Base-by-base conservation (phyloP, 2,329 filamentous ascomycete genomes). In the Bipolaris cookei region DNA sequence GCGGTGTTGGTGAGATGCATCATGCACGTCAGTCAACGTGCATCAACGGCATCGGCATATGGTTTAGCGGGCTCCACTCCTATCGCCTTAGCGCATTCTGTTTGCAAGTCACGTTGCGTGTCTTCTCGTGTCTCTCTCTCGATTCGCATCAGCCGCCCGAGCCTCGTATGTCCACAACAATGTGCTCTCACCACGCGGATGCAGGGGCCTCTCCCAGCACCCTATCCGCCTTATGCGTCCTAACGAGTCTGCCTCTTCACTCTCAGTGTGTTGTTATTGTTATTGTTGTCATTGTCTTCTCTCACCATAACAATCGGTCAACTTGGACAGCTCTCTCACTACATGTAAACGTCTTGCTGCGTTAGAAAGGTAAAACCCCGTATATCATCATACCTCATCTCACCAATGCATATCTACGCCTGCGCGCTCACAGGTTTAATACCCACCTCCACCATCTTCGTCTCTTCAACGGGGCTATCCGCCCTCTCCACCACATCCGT, bases 401-500 rank as follows among this genome's bases (percentile, higher is more conserved):
- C 28, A 30, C 13, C 28, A 30, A 11, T 11, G 3, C 28, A 49
- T 14, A 16, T 38, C 45, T 52, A 69, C 45, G 67, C 72, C 21
- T 63, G 55, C 23, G 64, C 63, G 47, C 68, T 62, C 37, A 75
- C 68, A 28, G 67, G 62, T 59, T 74, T 66, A 8, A 74, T 61
- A 0, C 70, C 71, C 3, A 75, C 68, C 16, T 73, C 70, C 1
- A 58, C 60, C 44, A 74, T 64, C 57, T 62, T 64, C 4, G 68
- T 59, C 25, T 58, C 59, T 43, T 66, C 65, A 1, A 56, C 35
- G 13, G 61, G 51, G 8, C 56, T 61, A 20, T 65, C 64, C 2
- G 56, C 58, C n/a, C 63, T 58, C 38, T 74, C 70, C n/a, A 71
- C 63, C 5, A 73, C 66, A 58, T 76, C 73, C 0, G 73, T 74